Evolutionary conservation across 2,329 filamentous ascomycete species (phyloP), one percentile per base, ranked within the genome.

Genomic region (Pestalotiopsis sp.): DNA sequence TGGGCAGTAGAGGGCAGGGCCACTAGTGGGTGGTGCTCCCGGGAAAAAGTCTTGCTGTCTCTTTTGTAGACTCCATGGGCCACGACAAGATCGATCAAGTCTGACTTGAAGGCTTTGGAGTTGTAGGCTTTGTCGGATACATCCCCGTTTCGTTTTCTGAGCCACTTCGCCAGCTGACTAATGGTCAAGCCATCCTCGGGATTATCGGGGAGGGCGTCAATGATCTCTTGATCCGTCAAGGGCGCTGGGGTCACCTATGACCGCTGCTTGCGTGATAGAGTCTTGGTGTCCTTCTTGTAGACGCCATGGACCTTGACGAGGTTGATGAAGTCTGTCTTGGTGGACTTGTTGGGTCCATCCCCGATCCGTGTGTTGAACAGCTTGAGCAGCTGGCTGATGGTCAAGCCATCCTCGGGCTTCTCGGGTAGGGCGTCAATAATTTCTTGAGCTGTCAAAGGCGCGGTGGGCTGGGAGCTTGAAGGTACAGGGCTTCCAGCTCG

Each of bases 21-120:
- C 17, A 31, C 64, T 60, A 75, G 83, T 61, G 78, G 27, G 4
- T 4, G 27, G 4, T 49, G 75, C 71, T 82, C 83, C 23, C 82
- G 82, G 39, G 82, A 79, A 66, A 87, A 74, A 17, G 88, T 79
- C 78, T 90, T 91, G 68, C 90, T 87, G 0, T 87, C 84, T 0
- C 82, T 72, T 1, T 83, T 85, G 76, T 86, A 90, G 13, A 82
- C 80, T 1, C 86, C 84, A 49, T 87, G 82, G 45, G 84, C 82
- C 77, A 86, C 88, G 13, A 92, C 88, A 68, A 91, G 75, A 67
- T 82, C 81, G 69, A 91, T 86, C 84, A 89, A 91, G 27, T 88
- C 85, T 41, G 80, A 78, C 71, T 85, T 85, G 4, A 81, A 80
- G 76, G 87, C 88, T 73, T 27, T 27, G 27, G 27, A 27, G 27